Evolutionary conservation across 257 asterid species (phyloP).

Genomic region (Gentiana dahurica): DNA sequence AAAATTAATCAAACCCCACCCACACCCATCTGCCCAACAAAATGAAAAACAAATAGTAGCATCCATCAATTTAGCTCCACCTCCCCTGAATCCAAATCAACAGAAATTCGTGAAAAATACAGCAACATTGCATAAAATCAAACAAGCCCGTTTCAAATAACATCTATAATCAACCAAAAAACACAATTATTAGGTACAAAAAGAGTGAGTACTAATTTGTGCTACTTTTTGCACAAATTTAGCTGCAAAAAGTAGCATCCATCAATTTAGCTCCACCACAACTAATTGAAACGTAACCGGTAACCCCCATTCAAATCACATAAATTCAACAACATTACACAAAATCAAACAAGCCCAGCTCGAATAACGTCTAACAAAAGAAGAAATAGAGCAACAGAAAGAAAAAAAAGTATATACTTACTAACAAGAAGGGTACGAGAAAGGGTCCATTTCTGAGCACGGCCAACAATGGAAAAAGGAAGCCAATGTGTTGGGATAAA

Average conservation of each 20-base stretch:
- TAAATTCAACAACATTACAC: not conserved
- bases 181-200: too few species aligned
- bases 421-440: constrained; percentile 96
- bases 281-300: too few species aligned
- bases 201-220: too few species aligned
- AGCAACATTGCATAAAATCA: not conserved
- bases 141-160: not conserved
- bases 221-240: too few species aligned
- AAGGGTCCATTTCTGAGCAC: constrained; percentile 98
- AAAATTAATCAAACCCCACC: not conserved
- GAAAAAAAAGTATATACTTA: constrained; percentile 23
- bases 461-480: constrained; percentile 92
- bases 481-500: constrained; percentile 98
- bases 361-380: not conserved
- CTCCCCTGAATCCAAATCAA: not conserved
- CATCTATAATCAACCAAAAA: not conserved
- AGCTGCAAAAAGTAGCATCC: not conserved
- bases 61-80: not conserved
- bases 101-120: not conserved
- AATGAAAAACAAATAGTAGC: not conserved
- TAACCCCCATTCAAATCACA: not conserved
- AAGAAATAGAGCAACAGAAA: not conserved
- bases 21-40: not conserved
- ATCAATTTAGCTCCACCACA: not conserved
- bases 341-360: not conserved